Evolutionary conservation across 306 rosid genomes (phyloP).

Genomic region (Elaeagnus macrophylla): DNA sequence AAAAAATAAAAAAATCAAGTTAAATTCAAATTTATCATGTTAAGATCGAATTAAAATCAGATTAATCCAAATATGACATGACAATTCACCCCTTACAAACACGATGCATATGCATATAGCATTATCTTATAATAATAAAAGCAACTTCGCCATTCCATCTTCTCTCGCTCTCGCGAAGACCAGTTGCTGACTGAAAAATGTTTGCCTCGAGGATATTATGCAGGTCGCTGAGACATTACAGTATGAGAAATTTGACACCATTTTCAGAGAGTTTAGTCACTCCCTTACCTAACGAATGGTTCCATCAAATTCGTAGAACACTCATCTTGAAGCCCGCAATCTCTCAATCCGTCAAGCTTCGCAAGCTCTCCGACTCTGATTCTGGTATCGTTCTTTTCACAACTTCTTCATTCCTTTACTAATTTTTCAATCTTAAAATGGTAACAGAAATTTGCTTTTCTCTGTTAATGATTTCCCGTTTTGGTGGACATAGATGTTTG

Average conservation of each 20-base stretch:
- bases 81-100: no score
- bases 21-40: no score
- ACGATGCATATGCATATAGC: no score
- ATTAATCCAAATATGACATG: no score
- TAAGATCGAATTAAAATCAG: no score
- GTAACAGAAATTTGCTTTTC: neutral
- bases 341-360: slow-evolving; percentile 50
- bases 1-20: no score
- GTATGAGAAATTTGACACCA: slow-evolving; percentile 17
- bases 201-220: slow-evolving; percentile 28
- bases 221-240: slow-evolving; percentile 21
- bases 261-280: slow-evolving; percentile 12
- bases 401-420: neutral
- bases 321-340: slow-evolving; percentile 48
- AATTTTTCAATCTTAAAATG: neutral
- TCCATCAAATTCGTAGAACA: slow-evolving; percentile 32
- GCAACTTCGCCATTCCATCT: no score
- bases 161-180: no score
- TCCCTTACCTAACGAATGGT: slow-evolving; percentile 26
- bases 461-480: neutral
- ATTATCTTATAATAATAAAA: no score
- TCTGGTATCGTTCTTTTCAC: slow-evolving; percentile 38
- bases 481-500: neutral
- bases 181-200: slow-evolving; percentile 13
- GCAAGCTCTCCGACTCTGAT: slow-evolving; percentile 45